Base-by-base conservation (phyloP, 2,329 filamentous ascomycete species). In the Bertia moriformis region DNA sequence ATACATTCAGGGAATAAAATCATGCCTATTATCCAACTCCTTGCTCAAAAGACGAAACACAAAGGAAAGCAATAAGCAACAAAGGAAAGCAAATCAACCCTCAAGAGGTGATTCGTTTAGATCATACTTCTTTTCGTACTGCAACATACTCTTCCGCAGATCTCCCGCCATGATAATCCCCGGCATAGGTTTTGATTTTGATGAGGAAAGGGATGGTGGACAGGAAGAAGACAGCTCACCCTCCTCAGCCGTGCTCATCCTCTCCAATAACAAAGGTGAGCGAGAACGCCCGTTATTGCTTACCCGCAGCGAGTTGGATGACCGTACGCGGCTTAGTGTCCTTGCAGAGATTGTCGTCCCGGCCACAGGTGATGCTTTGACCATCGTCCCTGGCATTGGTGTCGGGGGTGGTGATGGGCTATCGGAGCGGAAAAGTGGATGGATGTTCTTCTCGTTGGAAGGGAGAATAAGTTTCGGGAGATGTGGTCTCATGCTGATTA, bases 341-440 rank as follows among this genome's bases (percentile, higher is more conserved):
- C 51, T 48, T 3, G 52, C 48, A 3, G 58, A 57, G 41, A 75
- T 66, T 3, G 66, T 58, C 44, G 73, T 67, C 4, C 65, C 69
- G 3, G 68, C 66, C 20, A 65, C 59, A 2, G 70, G 69, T 2
- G 68, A 69, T 10, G 69, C 72, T 14, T 63, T 60, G 36, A 77
- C 66, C 41, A 65, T 64, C 1, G 71, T 77, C 0, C 66, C 67
- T 0, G 64, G 63, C 0, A 65, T 67, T 2, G 63, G 52, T 1
- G 63, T 59, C 10, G 69, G 65, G 2, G 69, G 65, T 14, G 71
- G 69, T 1, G 59, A 59, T 7, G 68, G 67, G 43, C 64, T 70
- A 44, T 65, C 65, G 3, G 61, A 61, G 32, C 71, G 62, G 52
- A 76, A 75, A 3, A 75, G 57, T 12, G 71, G 71, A 46, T 75